A percentile compares a stretch with the other conserved stretches of the same genome.
phyloP scores from a whole-genome alignment of 768 basidiomycete species.

The Tylopilus felleus region DNA sequence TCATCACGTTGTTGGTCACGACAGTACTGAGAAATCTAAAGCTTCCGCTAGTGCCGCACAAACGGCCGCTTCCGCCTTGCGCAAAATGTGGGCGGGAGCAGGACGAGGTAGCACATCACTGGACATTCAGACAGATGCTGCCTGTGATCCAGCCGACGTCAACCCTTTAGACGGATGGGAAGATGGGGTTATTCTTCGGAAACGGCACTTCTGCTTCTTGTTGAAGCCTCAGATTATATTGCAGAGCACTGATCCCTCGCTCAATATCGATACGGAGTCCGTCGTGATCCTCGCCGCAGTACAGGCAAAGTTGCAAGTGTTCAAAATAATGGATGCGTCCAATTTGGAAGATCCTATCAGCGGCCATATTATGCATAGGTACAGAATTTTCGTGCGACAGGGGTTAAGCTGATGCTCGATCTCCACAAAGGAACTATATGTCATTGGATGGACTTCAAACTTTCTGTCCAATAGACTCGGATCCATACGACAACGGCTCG shows the following conservation, averaged over 20 bases:
- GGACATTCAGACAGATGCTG: constrained; percentile 35
- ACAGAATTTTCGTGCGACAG: constrained; percentile 7
- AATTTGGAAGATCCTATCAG: constrained; percentile 81
- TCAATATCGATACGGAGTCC: constrained; percentile 40
- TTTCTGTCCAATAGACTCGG: constrained; percentile 64
- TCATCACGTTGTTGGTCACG: constrained; percentile 12
- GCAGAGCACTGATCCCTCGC: constrained; percentile 48
- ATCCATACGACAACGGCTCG: constrained; percentile 44
- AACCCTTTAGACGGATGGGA: constrained; percentile 72
- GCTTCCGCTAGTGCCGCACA: constrained; percentile 48
- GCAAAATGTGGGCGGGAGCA: constrained; percentile 59
- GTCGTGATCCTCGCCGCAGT: constrained; percentile 75
- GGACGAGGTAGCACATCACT: constrained; percentile 45
- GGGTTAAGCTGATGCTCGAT: constrained; percentile 1
- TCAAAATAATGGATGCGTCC: constrained; percentile 74
- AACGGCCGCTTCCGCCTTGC: constrained; percentile 62
- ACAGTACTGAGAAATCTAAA: constrained; percentile 26
- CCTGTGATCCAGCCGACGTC: constrained; percentile 35
- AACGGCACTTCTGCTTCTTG: constrained; percentile 79
- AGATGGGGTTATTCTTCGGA: constrained; percentile 63
- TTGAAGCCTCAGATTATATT: constrained; percentile 89
- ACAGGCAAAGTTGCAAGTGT: constrained; percentile 75
- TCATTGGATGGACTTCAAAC: constrained; percentile 79
- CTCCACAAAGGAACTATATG: constrained; percentile 62
- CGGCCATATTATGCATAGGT: constrained; percentile 85